Percentiles rank a stretch among this genome's conserved stretches.
These are phyloP conservation scores for Cucumis sativus DNA, from an alignment of 306 rosid species.

Conservation along the genomic window Cucumber_9930_V3 NC_026660.2:24254501-24255000, in stretches of 20 bases:
- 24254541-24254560: not conserved
- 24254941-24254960: not conserved
- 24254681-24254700: constrained; percentile 24
- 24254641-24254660: not conserved
- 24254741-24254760: constrained; percentile 76
- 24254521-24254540: not conserved
- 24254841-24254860: constrained; percentile 2
- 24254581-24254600: not conserved
- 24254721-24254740: constrained; percentile 77
- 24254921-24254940: not conserved
- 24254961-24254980: not conserved
- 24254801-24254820: constrained; percentile 57
- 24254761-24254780: constrained; percentile 59
- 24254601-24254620: not conserved
- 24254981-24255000: constrained; percentile 61
- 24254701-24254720: constrained; percentile 92
- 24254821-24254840: constrained; percentile 10
- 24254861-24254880: not conserved
- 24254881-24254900: not conserved
- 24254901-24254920: not conserved
- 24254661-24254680: constrained; percentile 10
- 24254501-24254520: not conserved
- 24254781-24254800: constrained; percentile 70
- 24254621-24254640: not conserved
- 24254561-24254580: not conserved